phyloP scores from a whole-genome alignment of 2,329 filamentous ascomycete genomes.

The Paecilomyces sp. region DNA sequence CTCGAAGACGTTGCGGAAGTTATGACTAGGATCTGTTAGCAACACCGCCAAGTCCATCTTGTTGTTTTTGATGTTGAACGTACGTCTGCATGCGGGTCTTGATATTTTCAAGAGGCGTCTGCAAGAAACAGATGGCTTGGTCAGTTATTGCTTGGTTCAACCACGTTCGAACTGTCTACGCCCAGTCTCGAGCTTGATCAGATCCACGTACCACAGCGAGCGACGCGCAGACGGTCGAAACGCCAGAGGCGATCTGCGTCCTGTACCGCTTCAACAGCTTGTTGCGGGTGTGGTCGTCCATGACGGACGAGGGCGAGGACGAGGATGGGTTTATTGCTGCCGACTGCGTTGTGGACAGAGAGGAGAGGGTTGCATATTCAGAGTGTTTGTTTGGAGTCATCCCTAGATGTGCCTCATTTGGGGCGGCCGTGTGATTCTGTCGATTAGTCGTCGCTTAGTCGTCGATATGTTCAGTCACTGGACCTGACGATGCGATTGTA shows the following conservation, averaged over 20 bases:
- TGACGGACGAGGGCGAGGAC: conserved; percentile 23
- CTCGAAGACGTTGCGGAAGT: conserved; percentile 36
- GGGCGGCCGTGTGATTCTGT: conserved; percentile 11
- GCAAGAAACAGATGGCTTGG: background rate
- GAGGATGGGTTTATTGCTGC: conserved; percentile 23
- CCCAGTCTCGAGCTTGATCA: background rate
- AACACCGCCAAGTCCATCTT: background rate
- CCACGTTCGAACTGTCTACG: background rate
- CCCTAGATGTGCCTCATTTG: conserved; percentile 24
- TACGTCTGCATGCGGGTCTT: conserved; percentile 46
- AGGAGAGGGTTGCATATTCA: conserved; percentile 34
- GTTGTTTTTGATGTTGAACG: conserved; percentile 10
- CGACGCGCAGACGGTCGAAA: conserved; percentile 38
- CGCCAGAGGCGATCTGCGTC: conserved; percentile 39
- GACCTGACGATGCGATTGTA: background rate
- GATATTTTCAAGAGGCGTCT: conserved; percentile 43
- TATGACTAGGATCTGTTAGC: conserved; percentile 25
- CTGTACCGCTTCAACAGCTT: conserved; percentile 39
- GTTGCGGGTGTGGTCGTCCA: conserved; percentile 35
- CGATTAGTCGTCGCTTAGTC: conserved; percentile 9
- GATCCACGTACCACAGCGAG: conserved; percentile 36
- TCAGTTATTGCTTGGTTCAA: background rate
- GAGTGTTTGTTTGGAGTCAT: conserved; percentile 31
- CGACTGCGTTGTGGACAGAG: conserved; percentile 25
- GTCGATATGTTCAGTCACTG: conserved; percentile 4